Conservation (phyloP, 257 asterid genomes). For the Cynanchum wilfordii region DNA sequence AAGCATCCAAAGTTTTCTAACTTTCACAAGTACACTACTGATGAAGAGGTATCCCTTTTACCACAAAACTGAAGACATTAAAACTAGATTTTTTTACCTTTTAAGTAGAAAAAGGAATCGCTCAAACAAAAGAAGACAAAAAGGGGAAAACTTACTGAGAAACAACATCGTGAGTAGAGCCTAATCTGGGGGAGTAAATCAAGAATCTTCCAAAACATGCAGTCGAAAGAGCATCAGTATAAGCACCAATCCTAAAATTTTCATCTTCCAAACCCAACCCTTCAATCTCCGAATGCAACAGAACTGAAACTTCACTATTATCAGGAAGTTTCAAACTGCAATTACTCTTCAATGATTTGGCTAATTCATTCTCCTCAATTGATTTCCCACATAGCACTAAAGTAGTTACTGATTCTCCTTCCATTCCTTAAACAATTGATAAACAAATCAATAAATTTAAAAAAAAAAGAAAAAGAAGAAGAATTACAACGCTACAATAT, state of each 20-base stretch:
- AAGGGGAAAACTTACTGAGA: constrained; percentile 36
- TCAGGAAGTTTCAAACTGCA: constrained; percentile 48
- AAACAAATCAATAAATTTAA: not conserved
- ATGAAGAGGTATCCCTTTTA: not conserved
- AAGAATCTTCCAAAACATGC: constrained; percentile 61
- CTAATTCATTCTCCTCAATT: constrained; percentile 45
- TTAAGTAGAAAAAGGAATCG: not conserved
- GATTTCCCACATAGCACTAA: constrained; percentile 73
- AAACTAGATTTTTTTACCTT: not conserved
- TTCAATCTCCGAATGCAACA: constrained; percentile 44
- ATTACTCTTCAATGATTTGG: constrained; percentile 43
- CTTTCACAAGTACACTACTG: not conserved
- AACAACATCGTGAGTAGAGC: constrained; percentile 81
- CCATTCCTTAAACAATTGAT: constrained; percentile 45
- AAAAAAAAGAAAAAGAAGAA: not conserved
- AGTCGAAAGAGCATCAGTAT: constrained; percentile 48
- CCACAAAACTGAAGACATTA: not conserved
- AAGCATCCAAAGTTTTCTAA: not conserved
- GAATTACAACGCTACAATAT: not conserved
- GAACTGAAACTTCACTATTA: constrained; percentile 33
- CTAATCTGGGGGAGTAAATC: constrained; percentile 61
- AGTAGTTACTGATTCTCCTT: constrained; percentile 29
- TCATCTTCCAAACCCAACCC: constrained; percentile 17
- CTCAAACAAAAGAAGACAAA: not conserved
- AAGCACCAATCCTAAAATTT: constrained; percentile 40